phyloP scores from a whole-genome alignment of 352 stramenopile species.

The Phytophthora sojae region DNA sequence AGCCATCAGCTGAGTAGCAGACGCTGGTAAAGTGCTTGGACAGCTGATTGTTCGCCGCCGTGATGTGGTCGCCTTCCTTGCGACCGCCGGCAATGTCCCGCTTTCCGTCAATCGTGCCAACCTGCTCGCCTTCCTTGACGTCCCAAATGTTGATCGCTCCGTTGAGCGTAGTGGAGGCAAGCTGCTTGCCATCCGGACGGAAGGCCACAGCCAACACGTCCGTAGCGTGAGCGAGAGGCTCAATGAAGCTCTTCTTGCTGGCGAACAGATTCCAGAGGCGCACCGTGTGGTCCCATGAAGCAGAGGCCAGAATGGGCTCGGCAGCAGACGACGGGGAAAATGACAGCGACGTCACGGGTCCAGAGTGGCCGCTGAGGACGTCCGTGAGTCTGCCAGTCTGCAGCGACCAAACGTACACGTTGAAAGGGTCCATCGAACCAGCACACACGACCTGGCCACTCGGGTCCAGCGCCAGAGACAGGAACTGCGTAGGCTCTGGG shows the following conservation, averaged over 20 bases:
- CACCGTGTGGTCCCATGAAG: slow-evolving; percentile 99
- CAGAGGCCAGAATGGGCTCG: slow-evolving; percentile 93
- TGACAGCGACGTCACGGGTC: slow-evolving; percentile 94
- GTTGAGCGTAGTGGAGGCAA: slow-evolving; percentile 96
- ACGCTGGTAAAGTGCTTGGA: slow-evolving; percentile 99
- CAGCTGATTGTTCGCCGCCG: slow-evolving; percentile 90
- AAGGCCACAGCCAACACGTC: slow-evolving; percentile 98
- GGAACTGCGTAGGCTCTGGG: slow-evolving; percentile 97
- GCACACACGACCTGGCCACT: slow-evolving; percentile 97
- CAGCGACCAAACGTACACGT: slow-evolving; percentile 98
- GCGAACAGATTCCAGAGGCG: slow-evolving; percentile 99
- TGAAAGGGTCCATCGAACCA: slow-evolving; percentile 96
- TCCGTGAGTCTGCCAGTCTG: slow-evolving; percentile 98
- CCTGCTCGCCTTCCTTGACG: slow-evolving; percentile 94
- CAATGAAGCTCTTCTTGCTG: slow-evolving; percentile 94
- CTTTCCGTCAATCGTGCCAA: slow-evolving; percentile 96
- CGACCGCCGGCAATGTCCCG: slow-evolving; percentile 96
- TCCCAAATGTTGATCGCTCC: slow-evolving; percentile 98
- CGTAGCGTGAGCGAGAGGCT: slow-evolving; percentile 96
- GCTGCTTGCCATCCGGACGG: slow-evolving; percentile 96
- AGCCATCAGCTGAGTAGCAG: slow-evolving; percentile 98
- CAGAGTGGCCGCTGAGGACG: slow-evolving; percentile 98
- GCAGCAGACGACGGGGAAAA: slow-evolving; percentile 90
- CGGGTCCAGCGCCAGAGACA: slow-evolving; percentile 97
- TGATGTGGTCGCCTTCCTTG: slow-evolving; percentile 81